Conservation (phyloP, 2,329 filamentous ascomycete species). For the Lecanicillium sp. region DNA sequence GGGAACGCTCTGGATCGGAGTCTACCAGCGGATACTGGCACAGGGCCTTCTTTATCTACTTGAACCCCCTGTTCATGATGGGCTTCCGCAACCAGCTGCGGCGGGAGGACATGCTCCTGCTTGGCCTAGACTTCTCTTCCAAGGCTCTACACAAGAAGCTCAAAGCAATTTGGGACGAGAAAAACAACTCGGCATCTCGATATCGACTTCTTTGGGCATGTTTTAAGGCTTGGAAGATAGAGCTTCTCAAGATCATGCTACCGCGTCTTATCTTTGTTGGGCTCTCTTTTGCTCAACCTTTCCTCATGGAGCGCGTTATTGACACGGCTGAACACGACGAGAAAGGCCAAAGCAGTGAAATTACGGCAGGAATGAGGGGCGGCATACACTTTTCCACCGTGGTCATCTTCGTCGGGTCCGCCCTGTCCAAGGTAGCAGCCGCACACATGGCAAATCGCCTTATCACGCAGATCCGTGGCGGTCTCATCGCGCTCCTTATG, state of each 20-base stretch:
- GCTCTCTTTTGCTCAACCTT: background rate
- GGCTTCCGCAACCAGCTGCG: background rate
- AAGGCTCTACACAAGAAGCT: background rate
- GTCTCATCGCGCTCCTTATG: constrained; percentile 39
- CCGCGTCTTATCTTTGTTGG: background rate
- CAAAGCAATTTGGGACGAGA: background rate
- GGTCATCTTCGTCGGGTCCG: background rate
- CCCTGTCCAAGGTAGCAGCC: background rate
- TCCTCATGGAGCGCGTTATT: background rate
- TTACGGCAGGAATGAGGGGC: too few relatives aligned
- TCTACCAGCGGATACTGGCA: background rate
- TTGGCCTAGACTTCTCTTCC: background rate
- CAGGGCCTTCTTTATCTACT: background rate
- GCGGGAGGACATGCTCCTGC: background rate
- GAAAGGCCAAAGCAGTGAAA: background rate
- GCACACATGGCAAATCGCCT: constrained; percentile 15
- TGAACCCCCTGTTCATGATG: background rate
- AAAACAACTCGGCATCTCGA: background rate
- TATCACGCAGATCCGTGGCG: constrained; percentile 26
- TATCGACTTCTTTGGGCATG: background rate
- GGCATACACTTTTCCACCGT: background rate
- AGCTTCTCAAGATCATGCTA: background rate
- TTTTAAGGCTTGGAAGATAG: background rate
- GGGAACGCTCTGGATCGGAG: background rate
- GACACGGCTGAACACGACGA: background rate